Conservation (phyloP, 2,329 filamentous ascomycete genomes). For the Cercospora zeae-maydis region DNA sequence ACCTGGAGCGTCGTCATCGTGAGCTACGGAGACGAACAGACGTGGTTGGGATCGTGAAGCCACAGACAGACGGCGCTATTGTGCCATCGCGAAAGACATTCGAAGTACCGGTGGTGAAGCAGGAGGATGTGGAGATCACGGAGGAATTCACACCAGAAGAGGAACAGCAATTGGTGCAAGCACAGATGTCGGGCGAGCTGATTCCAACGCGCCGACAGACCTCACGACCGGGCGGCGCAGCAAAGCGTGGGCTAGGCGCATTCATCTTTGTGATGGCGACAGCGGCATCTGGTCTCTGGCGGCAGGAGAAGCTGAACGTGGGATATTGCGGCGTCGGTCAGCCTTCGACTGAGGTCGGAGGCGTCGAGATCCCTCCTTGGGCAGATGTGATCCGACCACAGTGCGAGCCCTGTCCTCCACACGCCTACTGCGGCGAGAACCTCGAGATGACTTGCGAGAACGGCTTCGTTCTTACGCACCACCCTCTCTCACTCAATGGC, state of each 20-base stretch:
- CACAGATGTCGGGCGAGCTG: slow-evolving; percentile 52
- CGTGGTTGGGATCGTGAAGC: slow-evolving; percentile 42
- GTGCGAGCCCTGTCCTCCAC: slow-evolving; percentile 85
- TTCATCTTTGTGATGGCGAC: slow-evolving; percentile 67
- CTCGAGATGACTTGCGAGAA: slow-evolving; percentile 76
- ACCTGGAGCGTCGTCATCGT: slow-evolving; percentile 43
- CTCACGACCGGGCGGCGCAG: slow-evolving; percentile 44
- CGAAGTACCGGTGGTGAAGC: slow-evolving; percentile 52
- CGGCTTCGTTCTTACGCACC: slow-evolving; percentile 80
- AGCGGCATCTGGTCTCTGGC: slow-evolving; percentile 76
- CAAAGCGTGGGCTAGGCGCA: slow-evolving; percentile 63
- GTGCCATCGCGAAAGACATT: slow-evolving; percentile 58
- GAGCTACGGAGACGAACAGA: slow-evolving; percentile 44
- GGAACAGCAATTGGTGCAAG: slow-evolving; percentile 72
- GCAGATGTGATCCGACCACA: slow-evolving; percentile 67
- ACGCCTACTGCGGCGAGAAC: slow-evolving; percentile 82
- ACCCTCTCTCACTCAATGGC: slow-evolving; percentile 78
- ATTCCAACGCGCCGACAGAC: slow-evolving; percentile 41
- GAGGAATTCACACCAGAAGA: slow-evolving; percentile 96
- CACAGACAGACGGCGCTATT: slow-evolving; percentile 52
- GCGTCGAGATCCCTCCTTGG: slow-evolving; percentile 69
- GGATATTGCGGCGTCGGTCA: slow-evolving; percentile 85
- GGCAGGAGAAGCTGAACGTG: slow-evolving; percentile 92
- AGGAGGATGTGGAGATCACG: slow-evolving; percentile 54
- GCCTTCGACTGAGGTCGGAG: slow-evolving; percentile 56